phyloP scores from a whole-genome alignment of 202 grass and related monocot genomes.

The Carex arenaria region DNA sequence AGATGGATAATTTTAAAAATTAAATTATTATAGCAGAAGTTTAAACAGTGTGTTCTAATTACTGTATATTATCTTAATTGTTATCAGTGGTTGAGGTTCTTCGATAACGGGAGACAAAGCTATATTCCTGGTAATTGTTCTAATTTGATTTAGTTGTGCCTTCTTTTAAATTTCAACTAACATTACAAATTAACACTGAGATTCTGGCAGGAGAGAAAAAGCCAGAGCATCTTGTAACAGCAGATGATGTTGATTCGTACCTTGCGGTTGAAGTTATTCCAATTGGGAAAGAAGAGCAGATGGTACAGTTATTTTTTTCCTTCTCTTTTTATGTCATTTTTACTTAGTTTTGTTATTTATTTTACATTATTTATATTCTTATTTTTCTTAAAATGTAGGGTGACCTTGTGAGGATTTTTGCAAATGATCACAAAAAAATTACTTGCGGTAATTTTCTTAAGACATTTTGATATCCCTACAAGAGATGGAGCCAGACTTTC shows the following conservation, averaged over 20 bases:
- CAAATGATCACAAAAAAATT: slow-evolving; percentile 28
- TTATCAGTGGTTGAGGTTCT: slow-evolving; percentile 10
- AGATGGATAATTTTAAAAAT: not conserved
- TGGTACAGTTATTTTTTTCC: slow-evolving; percentile 1
- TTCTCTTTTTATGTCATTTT: not conserved
- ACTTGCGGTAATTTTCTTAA: slow-evolving; percentile 27
- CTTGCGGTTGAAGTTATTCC: slow-evolving; percentile 31
- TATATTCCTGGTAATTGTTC: slow-evolving; percentile 12
- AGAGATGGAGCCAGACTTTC: no score
- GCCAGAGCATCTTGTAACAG: slow-evolving; percentile 30
- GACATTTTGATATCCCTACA: not conserved
- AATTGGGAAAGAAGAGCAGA: slow-evolving; percentile 4
- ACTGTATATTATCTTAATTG: not conserved
- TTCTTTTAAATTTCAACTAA: not conserved
- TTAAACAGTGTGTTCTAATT: not conserved
- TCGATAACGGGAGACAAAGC: not conserved
- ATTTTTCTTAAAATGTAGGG: slow-evolving; percentile 8
- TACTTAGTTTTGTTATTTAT: slow-evolving; percentile 3
- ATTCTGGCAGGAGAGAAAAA: slow-evolving; percentile 20
- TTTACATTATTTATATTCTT: not conserved
- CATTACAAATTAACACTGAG: not conserved
- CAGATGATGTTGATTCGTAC: slow-evolving; percentile 38
- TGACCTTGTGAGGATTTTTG: slow-evolving; percentile 6
- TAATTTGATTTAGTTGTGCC: not conserved
- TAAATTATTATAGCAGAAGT: not conserved